Evolutionary conservation across 441 rosid species (phyloP).

Genomic region (Eruca vesicaria): DNA sequence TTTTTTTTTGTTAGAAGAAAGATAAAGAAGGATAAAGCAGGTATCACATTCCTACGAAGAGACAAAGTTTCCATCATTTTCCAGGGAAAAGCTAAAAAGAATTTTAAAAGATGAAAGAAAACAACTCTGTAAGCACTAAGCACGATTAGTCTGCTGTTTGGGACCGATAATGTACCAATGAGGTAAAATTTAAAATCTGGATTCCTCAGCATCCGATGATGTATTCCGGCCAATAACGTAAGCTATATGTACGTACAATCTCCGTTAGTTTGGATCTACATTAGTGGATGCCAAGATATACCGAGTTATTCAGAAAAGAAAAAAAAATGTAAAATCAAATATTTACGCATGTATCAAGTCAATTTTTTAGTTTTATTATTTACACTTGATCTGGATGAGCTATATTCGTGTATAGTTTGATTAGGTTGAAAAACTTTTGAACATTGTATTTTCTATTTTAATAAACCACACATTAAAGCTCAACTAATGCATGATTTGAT

Average conservation of each 20-base stretch:
- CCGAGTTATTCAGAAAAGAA: too few species aligned
- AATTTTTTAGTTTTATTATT: background rate
- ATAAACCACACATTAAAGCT: background rate
- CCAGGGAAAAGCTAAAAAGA: background rate
- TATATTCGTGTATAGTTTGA: background rate
- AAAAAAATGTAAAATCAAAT: background rate
- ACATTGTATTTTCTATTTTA: background rate
- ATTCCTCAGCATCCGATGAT: too few species aligned
- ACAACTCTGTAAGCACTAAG: too few species aligned
- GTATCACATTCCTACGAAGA: background rate
- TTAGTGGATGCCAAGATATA: too few species aligned
- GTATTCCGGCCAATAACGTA: too few species aligned
- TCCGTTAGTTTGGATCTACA: too few species aligned
- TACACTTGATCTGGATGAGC: background rate
- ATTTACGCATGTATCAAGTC: background rate
- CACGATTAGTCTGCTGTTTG: too few species aligned
- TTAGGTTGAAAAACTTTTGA: background rate
- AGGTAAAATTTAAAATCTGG: too few species aligned
- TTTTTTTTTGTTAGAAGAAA: background rate
- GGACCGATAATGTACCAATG: too few species aligned
- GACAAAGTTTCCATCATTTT: background rate
- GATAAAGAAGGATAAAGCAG: background rate
- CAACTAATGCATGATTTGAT: slow-evolving; percentile 15
- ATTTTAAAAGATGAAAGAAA: background rate
- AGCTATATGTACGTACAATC: too few species aligned